Evolutionary conservation across 257 asterid genomes (phyloP).

Genomic region (Knoxia roxburghii): DNA sequence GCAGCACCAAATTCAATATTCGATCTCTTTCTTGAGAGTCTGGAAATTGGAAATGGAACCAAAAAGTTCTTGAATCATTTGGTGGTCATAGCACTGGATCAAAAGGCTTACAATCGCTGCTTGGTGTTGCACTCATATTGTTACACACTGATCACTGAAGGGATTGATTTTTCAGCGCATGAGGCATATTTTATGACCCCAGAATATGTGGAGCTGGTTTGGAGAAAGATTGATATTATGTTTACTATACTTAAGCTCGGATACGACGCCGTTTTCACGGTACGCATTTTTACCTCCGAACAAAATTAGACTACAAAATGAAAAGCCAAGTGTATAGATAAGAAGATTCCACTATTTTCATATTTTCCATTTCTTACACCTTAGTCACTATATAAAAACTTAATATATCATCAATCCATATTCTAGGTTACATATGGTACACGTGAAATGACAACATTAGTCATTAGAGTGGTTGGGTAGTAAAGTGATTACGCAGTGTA

Average conservation of each 20-base stretch:
- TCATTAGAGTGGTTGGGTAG: too few relatives aligned
- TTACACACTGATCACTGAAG: conserved; percentile 19
- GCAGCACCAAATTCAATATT: conserved; percentile 4
- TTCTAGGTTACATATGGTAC: too few relatives aligned
- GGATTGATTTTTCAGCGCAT: conserved; percentile 41
- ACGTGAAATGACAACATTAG: too few relatives aligned
- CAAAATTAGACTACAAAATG: too few relatives aligned
- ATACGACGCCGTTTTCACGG: conserved; percentile 49
- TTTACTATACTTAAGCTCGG: conserved; percentile 37
- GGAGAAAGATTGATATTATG: conserved; percentile 26
- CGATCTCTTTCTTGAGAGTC: conserved; percentile 15
- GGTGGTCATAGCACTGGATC: background rate
- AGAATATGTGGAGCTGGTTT: conserved; percentile 33
- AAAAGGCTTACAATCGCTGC: conserved; percentile 10
- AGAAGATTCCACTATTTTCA: too few relatives aligned
- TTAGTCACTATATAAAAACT: too few relatives aligned
- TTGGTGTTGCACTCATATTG: conserved; percentile 1
- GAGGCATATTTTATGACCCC: conserved; percentile 38
- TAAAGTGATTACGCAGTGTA: too few relatives aligned
- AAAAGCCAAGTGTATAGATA: too few relatives aligned
- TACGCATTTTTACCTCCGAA: conserved; percentile 1
- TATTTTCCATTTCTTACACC: too few relatives aligned
- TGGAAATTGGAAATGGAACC: conserved; percentile 7
- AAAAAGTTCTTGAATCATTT: conserved; percentile 3
- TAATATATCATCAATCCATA: too few relatives aligned